Evolutionary conservation across 768 basidiomycete species (phyloP).

Genomic region (Panus rudis): DNA sequence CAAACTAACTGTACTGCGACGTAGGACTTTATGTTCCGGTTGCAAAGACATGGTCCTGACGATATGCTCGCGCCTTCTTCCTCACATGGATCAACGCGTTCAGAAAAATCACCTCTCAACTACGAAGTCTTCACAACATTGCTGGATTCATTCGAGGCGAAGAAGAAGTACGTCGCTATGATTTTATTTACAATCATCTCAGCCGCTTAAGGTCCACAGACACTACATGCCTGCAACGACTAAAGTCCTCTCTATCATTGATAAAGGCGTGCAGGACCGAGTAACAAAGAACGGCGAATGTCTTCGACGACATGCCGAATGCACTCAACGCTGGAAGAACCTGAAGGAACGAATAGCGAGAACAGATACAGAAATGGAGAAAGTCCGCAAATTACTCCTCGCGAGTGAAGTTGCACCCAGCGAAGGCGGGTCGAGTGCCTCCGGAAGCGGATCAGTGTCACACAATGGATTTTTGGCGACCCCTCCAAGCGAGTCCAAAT

Average conservation of each 20-base stretch:
- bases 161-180: slow-evolving; percentile 62
- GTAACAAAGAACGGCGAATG: slow-evolving; percentile 97
- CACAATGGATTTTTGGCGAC: slow-evolving; percentile 58
- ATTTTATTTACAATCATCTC: not conserved
- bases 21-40: slow-evolving; percentile 84
- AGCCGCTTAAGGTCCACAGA: slow-evolving; percentile 31
- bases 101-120: slow-evolving; percentile 45
- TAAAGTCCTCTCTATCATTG: slow-evolving; percentile 88
- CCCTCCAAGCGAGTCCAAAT: slow-evolving; percentile 46
- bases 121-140: slow-evolving; percentile 61
- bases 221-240: slow-evolving; percentile 93
- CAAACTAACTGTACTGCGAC: not conserved
- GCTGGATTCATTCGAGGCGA: slow-evolving; percentile 74
- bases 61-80: slow-evolving; percentile 36
- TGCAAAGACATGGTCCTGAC: slow-evolving; percentile 50
- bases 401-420: slow-evolving; percentile 46
- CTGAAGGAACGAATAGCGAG: slow-evolving; percentile 72
- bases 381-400: slow-evolving; percentile 51
- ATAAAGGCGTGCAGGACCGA: slow-evolving; percentile 88
- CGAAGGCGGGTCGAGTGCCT: slow-evolving; percentile 65
- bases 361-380: slow-evolving; percentile 80
- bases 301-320: slow-evolving; percentile 82
- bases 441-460: slow-evolving; percentile 40
- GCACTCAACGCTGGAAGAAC: slow-evolving; percentile 77
- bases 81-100: slow-evolving; percentile 38